These are phyloP conservation scores for Calonectria pauciramosa DNA, from an alignment of 2,329 filamentous ascomycete species.

Conservation along the genomic window DNA sequence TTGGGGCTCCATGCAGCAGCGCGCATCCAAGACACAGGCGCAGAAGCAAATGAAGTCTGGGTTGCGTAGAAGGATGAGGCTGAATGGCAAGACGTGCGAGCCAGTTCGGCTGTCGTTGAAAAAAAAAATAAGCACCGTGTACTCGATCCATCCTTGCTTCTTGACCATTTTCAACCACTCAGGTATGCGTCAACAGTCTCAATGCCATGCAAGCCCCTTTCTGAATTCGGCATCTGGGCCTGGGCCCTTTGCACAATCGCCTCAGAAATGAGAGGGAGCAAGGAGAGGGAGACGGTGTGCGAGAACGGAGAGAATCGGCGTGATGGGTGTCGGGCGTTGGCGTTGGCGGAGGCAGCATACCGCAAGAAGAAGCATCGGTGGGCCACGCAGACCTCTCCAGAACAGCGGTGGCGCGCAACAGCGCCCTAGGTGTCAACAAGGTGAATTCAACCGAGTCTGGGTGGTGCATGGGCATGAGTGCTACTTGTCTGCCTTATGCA, in stretches of 20 bases:
- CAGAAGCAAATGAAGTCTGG: neutral
- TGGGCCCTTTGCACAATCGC: neutral
- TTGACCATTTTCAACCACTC: neutral
- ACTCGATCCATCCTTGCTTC: neutral
- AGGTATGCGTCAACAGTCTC: neutral
- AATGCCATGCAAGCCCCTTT: constrained; percentile 8
- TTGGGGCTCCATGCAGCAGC: neutral
- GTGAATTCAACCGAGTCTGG: neutral
- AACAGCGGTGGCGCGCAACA: neutral
- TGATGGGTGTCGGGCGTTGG: neutral
- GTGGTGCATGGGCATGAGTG: neutral
- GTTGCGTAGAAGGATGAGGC: constrained; percentile 2
- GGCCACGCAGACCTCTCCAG: neutral
- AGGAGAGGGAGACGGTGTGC: neutral
- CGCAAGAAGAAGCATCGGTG: neutral
- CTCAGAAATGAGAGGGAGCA: neutral
- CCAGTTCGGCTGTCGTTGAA: constrained; percentile 2
- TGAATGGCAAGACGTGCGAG: neutral
- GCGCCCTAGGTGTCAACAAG: neutral
- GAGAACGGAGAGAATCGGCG: neutral
- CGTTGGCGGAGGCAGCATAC: neutral
- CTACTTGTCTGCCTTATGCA: constrained; percentile 17
- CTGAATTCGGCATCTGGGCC: neutral
- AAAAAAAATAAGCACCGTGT: neutral
- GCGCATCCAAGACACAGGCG: neutral